Evolutionary conservation across 2,329 filamentous ascomycete genomes (phyloP).

Genomic region (Xylariaceae sp.): DNA sequence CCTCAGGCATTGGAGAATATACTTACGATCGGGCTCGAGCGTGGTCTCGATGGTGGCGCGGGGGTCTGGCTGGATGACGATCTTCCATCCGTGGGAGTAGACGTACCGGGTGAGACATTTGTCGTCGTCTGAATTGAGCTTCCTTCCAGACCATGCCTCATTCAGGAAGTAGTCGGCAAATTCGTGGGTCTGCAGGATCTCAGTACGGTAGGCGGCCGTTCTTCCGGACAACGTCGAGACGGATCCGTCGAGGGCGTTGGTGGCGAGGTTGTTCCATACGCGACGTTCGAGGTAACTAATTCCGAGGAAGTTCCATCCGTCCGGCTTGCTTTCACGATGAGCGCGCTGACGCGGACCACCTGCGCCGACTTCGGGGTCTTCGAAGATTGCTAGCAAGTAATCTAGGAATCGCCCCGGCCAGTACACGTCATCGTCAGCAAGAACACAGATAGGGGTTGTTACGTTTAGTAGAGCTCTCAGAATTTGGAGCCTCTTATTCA

Average conservation of each 20-base stretch:
- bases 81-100: slow-evolving; percentile 9
- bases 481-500: slow-evolving; percentile 8
- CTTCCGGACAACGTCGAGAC: slow-evolving; percentile 7
- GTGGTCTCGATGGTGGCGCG: slow-evolving; percentile 8
- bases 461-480: slow-evolving; percentile 1
- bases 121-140: slow-evolving; percentile 5
- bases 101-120: slow-evolving; percentile 10
- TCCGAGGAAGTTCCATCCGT: slow-evolving; percentile 8
- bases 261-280: slow-evolving; percentile 9
- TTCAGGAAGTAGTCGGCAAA: slow-evolving; percentile 2
- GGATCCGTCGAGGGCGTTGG: slow-evolving; percentile 7
- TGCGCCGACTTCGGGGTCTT: slow-evolving; percentile 7
- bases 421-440: slow-evolving; percentile 7
- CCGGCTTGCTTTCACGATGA: not conserved
- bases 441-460: slow-evolving; percentile 1
- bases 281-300: slow-evolving; percentile 10
- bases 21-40: not conserved
- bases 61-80: slow-evolving; percentile 5
- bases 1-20: slow-evolving; percentile 7
- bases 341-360: slow-evolving; percentile 4
- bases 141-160: not conserved
- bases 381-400: slow-evolving; percentile 8
- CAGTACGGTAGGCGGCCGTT: slow-evolving; percentile 8
- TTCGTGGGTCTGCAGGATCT: slow-evolving; percentile 6
- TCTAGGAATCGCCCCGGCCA: slow-evolving; percentile 2